A percentile compares a stretch with the other conserved stretches of the same genome.
These are phyloP conservation scores for Trypanosoma vivax DNA, from an alignment of 208 protist genomes.

Conservation along the genomic window DNA sequence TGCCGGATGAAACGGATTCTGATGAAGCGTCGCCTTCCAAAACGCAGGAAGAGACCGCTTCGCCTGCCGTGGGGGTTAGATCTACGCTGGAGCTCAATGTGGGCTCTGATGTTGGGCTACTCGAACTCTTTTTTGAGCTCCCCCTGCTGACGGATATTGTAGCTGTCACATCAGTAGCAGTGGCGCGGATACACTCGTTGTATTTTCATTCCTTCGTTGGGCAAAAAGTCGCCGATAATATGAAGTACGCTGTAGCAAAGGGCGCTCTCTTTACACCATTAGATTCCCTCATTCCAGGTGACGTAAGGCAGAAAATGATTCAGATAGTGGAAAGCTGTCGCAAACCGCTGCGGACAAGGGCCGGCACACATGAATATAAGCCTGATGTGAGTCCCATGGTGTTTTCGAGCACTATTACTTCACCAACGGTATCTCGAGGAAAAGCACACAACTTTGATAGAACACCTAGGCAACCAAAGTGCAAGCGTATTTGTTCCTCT, in stretches of 20 bases:
- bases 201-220: conserved; percentile 9
- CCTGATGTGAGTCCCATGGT: background rate
- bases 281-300: background rate
- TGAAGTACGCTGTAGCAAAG: background rate
- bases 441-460: no score
- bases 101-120: conserved; percentile 7
- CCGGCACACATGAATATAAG: background rate
- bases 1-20: background rate
- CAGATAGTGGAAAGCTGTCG: background rate
- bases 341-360: background rate
- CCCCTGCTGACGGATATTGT: conserved; percentile 5
- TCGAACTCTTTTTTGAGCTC: conserved; percentile 15
- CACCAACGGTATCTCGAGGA: background rate
- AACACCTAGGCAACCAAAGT: background rate
- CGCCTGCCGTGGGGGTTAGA: background rate
- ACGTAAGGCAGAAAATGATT: background rate
- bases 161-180: conserved; percentile 2
- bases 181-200: conserved; percentile 5
- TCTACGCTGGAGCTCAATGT: background rate
- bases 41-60: background rate
- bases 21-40: background rate
- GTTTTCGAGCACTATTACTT: background rate
- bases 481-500: conserved; percentile 26
- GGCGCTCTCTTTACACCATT: background rate
- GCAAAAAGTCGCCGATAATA: background rate